Evolutionary conservation across 2,329 filamentous ascomycete species (phyloP), one percentile per base, ranked within the genome.

Genomic region (Ophiostoma himal-ulmi): DNA sequence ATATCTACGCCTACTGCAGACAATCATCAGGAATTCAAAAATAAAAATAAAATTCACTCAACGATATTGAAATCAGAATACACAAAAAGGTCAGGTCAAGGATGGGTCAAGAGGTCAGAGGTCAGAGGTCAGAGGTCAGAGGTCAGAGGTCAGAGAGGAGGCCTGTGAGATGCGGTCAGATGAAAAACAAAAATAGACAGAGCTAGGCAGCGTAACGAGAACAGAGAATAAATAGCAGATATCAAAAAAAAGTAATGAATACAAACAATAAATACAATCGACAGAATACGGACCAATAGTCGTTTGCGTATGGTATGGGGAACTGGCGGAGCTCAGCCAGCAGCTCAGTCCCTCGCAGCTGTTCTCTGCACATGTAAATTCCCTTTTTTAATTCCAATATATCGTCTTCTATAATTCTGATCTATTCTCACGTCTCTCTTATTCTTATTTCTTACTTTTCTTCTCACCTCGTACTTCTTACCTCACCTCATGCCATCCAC

Each of bases 401-500:
- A 62, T 30, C 57, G 57, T 34, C 2, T 34, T 34, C 6, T 14
- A 30, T 34, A 20, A 36, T 34, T 65, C 34, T 65, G n/a, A n/a
- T 65, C 39, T 20, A 34, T 20, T 65, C 60, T 37, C 8, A 62
- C 22, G 14, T 26, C 26, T 8, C 30, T 26, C 54, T 22, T 20
- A 7, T 17, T 13, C 22, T 60, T 62, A 26, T 62, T 34, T 62
- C 57, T n/a, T 66, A 41, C n/a, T 64, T n/a, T 69, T 48, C 2
- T 41, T 69, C 22, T 14, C 65, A 41, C 30, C 30, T 30, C 30
- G 30, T 30, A 30, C 5, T 26, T 26, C 44, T 67, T 52, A 39
- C 54, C 34, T 71, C 17, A 62, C 68, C 39, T 48, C 66, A 64
- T 57, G n/a, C 22, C 62, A 41, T 39, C 62, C 62, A 39, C 62